Percentiles rank a stretch among this genome's conserved stretches.
Evolutionary conservation across 2,329 filamentous ascomycete genomes (phyloP).

Genomic region (Nothophaeocryptopus gaeumannii): DNA sequence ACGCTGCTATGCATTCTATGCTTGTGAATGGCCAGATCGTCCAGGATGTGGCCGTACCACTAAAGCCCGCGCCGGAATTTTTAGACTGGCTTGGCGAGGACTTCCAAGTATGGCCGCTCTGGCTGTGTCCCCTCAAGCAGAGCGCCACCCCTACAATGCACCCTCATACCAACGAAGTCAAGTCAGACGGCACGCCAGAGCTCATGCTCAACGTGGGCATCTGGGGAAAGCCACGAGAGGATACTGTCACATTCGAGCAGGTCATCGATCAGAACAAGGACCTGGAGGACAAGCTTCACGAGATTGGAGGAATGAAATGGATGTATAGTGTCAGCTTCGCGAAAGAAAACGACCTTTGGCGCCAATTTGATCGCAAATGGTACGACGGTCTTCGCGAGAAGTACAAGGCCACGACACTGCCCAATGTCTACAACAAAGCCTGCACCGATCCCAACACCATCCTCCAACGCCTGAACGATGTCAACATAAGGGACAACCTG

Average conservation of each 20-base stretch:
- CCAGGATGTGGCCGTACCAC: constrained; percentile 61
- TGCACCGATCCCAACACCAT: constrained; percentile 31
- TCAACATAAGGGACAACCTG: constrained; percentile 1
- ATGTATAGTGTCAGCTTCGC: constrained; percentile 87
- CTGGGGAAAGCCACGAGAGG: constrained; percentile 63
- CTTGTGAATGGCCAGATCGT: constrained; percentile 56
- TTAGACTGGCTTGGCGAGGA: constrained; percentile 48
- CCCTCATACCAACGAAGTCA: background rate
- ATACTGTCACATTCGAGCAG: constrained; percentile 26
- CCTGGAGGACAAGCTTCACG: constrained; percentile 65
- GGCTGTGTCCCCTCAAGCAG: constrained; percentile 53
- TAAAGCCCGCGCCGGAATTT: constrained; percentile 50
- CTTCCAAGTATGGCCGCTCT: constrained; percentile 54
- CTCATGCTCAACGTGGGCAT: constrained; percentile 57
- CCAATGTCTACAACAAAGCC: constrained; percentile 69
- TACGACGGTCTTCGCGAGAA: constrained; percentile 62
- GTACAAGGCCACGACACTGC: constrained; percentile 60
- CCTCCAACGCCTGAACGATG: background rate
- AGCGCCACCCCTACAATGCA: constrained; percentile 2
- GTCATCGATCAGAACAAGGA: constrained; percentile 68
- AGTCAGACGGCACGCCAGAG: background rate
- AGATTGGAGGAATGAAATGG: constrained; percentile 78
- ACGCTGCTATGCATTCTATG: constrained; percentile 59
- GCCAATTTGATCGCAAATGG: constrained; percentile 56
- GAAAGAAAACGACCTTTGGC: constrained; percentile 67